Conservation (phyloP, 371 early-diverging fungal genomes). For the Dinochytrium kinnereticum region DNA sequence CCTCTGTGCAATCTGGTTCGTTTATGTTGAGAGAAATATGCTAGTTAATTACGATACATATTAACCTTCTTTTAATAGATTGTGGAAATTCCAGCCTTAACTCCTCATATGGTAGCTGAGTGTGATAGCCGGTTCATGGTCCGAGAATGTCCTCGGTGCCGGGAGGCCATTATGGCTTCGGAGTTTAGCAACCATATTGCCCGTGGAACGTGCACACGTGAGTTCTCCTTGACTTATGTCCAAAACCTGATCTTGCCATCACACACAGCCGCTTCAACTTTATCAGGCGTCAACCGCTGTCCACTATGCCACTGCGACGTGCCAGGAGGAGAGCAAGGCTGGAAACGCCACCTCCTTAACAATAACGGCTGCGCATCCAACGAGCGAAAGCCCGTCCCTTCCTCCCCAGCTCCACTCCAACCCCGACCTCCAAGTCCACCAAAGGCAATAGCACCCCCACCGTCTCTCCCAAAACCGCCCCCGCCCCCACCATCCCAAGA, state of each 20-base stretch:
- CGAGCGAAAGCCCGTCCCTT: conserved; percentile 25
- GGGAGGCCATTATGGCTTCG: conserved; percentile 64
- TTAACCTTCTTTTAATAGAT: conserved; percentile 56
- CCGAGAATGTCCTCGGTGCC: conserved; percentile 70
- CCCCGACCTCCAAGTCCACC: conserved; percentile 1
- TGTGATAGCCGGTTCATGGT: conserved; percentile 68
- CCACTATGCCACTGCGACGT: conserved; percentile 68
- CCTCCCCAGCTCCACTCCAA: background rate
- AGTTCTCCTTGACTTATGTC: background rate
- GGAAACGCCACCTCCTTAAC: conserved; percentile 69
- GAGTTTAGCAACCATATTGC: conserved; percentile 52
- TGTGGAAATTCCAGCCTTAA: conserved; percentile 73
- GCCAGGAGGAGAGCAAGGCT: conserved; percentile 65
- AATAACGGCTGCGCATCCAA: conserved; percentile 52
- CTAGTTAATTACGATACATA: background rate
- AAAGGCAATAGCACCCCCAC: background rate
- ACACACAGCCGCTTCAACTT: conserved; percentile 24
- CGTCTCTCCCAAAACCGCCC: background rate
- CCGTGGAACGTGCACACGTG: conserved; percentile 39
- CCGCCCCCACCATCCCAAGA: background rate
- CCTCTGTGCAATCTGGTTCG: conserved; percentile 69
- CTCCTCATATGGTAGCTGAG: conserved; percentile 68
- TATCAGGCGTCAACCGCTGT: conserved; percentile 57
- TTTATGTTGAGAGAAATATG: background rate
- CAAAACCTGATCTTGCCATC: background rate